These are phyloP conservation scores for Aspergillus sp. DNA, from an alignment of 2,329 filamentous ascomycete species.

Conservation along the genomic window DNA sequence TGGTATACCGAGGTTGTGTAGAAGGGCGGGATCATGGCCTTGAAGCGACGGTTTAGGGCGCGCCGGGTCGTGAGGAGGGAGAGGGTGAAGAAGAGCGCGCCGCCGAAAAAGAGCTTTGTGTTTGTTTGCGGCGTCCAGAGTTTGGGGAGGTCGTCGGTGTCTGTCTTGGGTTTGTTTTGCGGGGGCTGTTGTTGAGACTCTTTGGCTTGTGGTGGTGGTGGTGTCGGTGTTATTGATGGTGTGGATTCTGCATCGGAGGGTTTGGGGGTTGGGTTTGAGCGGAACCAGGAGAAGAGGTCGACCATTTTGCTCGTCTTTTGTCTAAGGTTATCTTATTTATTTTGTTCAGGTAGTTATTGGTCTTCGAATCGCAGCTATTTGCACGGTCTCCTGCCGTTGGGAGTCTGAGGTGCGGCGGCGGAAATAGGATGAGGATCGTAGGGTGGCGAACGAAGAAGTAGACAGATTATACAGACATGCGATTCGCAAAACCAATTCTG, in stretches of 20 bases:
- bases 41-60: constrained; percentile 63
- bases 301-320: constrained; percentile 18
- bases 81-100: constrained; percentile 71
- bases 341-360: background rate
- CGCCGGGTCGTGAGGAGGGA: constrained; percentile 72
- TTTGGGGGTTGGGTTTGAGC: constrained; percentile 13
- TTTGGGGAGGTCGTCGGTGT: constrained; percentile 9
- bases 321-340: background rate
- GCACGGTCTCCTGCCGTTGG: background rate
- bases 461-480: background rate
- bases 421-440: background rate
- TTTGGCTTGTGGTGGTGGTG: background rate
- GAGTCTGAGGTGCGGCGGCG: background rate
- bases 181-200: constrained; percentile 8
- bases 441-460: background rate
- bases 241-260: constrained; percentile 6
- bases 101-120: constrained; percentile 65
- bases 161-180: background rate
- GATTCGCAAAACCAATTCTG: background rate
- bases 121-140: constrained; percentile 25
- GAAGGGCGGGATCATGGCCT: constrained; percentile 66
- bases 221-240: constrained; percentile 1
- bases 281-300: constrained; percentile 16
- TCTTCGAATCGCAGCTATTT: background rate
- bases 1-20: constrained; percentile 56